Conservation (phyloP, 106 monocot species). For the Dendrobium chrysotoxum region DNA sequence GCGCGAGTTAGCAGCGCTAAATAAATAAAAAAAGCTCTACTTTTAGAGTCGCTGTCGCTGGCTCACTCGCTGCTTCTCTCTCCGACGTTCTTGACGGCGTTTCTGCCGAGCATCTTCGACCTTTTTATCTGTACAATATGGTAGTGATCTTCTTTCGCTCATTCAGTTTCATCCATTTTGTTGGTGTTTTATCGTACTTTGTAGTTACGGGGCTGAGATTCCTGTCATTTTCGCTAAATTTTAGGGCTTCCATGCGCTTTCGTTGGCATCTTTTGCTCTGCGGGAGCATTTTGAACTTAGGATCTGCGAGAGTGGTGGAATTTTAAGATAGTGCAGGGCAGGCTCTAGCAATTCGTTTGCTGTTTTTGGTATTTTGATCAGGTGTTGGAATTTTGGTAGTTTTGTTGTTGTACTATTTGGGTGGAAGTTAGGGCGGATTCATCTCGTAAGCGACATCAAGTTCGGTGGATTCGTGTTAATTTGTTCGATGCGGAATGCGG, state of each 20-base stretch:
- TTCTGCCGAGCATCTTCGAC: too few species aligned
- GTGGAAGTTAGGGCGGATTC: not conserved
- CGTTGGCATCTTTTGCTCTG: not conserved
- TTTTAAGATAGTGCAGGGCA: not conserved
- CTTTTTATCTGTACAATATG: too few species aligned
- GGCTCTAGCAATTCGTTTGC: not conserved
- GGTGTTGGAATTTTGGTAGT: not conserved
- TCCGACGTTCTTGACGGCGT: too few species aligned
- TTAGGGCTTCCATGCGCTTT: not conserved
- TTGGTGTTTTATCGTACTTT: not conserved
- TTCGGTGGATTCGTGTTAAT: not conserved
- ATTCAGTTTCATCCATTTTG: not conserved
- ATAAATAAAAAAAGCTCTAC: too few species aligned
- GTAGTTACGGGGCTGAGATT: not conserved
- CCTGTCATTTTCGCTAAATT: not conserved
- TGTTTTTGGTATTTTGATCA: slow-evolving; percentile 5
- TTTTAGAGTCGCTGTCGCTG: too few species aligned
- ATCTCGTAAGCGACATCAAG: not conserved
- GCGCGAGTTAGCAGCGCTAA: too few species aligned
- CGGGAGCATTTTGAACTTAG: slow-evolving; percentile 1
- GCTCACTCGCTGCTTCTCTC: too few species aligned
- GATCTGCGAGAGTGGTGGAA: slow-evolving; percentile 10
- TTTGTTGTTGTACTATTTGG: not conserved
- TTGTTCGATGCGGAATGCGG: not conserved
- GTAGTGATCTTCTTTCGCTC: not conserved